Percentiles rank a stretch among this genome's conserved stretches.
phyloP scores from a whole-genome alignment of 352 stramenopile species.

The Peronospora farinosa region DNA sequence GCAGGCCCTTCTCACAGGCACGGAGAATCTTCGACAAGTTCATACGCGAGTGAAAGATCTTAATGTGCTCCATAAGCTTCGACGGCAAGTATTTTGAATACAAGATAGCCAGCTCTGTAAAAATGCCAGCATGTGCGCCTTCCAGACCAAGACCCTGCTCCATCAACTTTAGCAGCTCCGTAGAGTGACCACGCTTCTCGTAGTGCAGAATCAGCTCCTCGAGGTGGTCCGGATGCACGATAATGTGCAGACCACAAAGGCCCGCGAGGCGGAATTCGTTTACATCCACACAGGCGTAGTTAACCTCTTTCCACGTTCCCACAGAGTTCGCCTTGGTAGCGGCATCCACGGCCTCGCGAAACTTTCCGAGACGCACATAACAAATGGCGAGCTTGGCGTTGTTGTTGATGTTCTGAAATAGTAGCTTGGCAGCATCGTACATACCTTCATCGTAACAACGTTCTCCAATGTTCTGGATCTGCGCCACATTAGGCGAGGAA shows the following conservation, averaged over 20 bases:
- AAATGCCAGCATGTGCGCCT: slow-evolving; percentile 98
- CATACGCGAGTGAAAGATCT: slow-evolving; percentile 99
- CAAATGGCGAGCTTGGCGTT: slow-evolving; percentile 99
- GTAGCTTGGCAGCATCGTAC: slow-evolving; percentile 97
- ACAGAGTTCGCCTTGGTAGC: slow-evolving; percentile 99
- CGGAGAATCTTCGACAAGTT: slow-evolving; percentile 97
- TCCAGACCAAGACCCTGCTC: slow-evolving; percentile 98
- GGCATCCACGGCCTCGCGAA: slow-evolving; percentile 97
- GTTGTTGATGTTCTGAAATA: slow-evolving; percentile 99
- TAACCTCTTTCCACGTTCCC: slow-evolving; percentile 99
- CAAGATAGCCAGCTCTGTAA: slow-evolving; percentile 98
- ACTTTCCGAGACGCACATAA: slow-evolving; percentile 98
- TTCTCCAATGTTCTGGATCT: slow-evolving; percentile 99
- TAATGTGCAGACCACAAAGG: slow-evolving; percentile 98
- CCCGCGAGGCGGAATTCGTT: slow-evolving; percentile 97
- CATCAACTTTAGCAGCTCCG: slow-evolving; percentile 96
- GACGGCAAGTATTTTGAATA: slow-evolving; percentile 99
- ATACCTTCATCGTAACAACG: slow-evolving; percentile 97
- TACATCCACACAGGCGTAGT: slow-evolving; percentile 96
- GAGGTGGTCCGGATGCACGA: slow-evolving; percentile 99
- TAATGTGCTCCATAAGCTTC: slow-evolving; percentile 99
- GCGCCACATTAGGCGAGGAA: slow-evolving; percentile 97
- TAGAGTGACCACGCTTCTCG: slow-evolving; percentile 94
- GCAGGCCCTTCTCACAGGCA: slow-evolving; percentile 96
- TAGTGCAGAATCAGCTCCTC: slow-evolving; percentile 99